Evolutionary conservation across 2,329 filamentous ascomycete species (phyloP).

Genomic region (Fusarium chaquense): DNA sequence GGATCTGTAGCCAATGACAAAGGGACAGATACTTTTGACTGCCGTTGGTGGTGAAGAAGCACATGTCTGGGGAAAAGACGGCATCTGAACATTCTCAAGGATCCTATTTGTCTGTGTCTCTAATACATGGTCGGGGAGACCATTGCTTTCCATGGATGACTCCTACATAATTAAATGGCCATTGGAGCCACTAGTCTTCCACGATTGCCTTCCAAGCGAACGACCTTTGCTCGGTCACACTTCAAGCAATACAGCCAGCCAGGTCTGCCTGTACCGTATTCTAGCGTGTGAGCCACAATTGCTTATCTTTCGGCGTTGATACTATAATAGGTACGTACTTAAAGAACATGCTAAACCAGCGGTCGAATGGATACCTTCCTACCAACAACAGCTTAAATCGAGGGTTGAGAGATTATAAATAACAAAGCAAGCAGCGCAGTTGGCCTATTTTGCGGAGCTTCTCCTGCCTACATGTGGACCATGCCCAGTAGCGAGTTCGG

Average conservation of each 20-base stretch:
- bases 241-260: constrained; percentile 25
- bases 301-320: constrained; percentile 43
- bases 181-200: not conserved
- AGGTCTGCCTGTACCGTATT: constrained; percentile 34
- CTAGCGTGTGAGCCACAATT: constrained; percentile 40
- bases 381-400: constrained; percentile 41
- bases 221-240: constrained; percentile 21
- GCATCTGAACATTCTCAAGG: constrained; percentile 25
- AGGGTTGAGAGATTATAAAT: constrained; percentile 49
- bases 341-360: constrained; percentile 26
- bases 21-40: constrained; percentile 9
- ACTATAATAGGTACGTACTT: constrained; percentile 12
- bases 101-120: constrained; percentile 21
- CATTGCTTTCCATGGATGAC: constrained; percentile 26
- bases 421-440: constrained; percentile 39
- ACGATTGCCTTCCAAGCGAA: constrained; percentile 6
- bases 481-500: constrained; percentile 41
- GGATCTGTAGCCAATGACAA: constrained; percentile 20
- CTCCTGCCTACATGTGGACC: constrained; percentile 25
- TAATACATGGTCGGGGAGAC: constrained; percentile 19
- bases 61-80: constrained; percentile 21
- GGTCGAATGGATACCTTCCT: constrained; percentile 35
- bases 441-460: constrained; percentile 40
- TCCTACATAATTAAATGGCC: not conserved
- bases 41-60: constrained; percentile 7